phyloP scores from a whole-genome alignment of 139 green algal species.

The Monoraphidium neglectum region DNA sequence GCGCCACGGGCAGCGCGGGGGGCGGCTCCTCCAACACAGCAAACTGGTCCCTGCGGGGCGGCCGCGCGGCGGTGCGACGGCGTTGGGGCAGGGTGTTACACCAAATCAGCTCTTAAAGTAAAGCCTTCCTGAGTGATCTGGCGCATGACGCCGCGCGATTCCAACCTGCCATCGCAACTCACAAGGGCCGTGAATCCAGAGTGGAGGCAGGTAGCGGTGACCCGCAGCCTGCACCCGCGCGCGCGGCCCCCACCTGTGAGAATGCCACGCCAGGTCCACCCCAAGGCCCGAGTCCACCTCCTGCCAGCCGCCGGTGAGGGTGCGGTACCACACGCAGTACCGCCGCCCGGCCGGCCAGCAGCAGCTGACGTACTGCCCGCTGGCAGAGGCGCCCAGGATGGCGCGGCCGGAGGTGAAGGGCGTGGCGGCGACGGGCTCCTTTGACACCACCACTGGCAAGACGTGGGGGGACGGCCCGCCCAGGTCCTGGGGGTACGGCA shows the following conservation, averaged over 20 bases:
- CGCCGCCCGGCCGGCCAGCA: conserved; percentile 39
- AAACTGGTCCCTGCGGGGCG: conserved; percentile 21
- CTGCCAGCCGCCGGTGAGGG: conserved; percentile 21
- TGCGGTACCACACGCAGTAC: conserved; percentile 48
- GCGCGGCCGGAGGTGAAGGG: conserved; percentile 10
- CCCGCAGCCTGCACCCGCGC: neutral
- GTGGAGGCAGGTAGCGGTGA: too few species aligned
- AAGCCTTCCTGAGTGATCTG: too few species aligned
- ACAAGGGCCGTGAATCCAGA: too few species aligned
- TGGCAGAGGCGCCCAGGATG: conserved; percentile 15
- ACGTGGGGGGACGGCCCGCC: too few species aligned
- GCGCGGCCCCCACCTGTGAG: conserved; percentile 8
- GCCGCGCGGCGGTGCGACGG: too few species aligned
- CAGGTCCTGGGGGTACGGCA: too few species aligned
- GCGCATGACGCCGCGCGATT: too few species aligned
- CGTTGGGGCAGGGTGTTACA: too few species aligned
- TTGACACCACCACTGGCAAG: conserved; percentile 17
- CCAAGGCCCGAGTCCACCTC: conserved; percentile 25
- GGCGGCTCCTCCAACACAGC: conserved; percentile 32
- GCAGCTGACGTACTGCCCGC: conserved; percentile 46
- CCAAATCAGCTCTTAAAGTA: too few species aligned
- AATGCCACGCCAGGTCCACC: conserved; percentile 32
- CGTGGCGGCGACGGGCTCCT: conserved; percentile 9
- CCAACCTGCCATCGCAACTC: too few species aligned
- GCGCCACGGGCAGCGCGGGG: neutral